These are phyloP conservation scores for Pseudogymnoascus sp. DNA, from an alignment of 2,329 filamentous ascomycete genomes.

Conservation along the genomic window DNA sequence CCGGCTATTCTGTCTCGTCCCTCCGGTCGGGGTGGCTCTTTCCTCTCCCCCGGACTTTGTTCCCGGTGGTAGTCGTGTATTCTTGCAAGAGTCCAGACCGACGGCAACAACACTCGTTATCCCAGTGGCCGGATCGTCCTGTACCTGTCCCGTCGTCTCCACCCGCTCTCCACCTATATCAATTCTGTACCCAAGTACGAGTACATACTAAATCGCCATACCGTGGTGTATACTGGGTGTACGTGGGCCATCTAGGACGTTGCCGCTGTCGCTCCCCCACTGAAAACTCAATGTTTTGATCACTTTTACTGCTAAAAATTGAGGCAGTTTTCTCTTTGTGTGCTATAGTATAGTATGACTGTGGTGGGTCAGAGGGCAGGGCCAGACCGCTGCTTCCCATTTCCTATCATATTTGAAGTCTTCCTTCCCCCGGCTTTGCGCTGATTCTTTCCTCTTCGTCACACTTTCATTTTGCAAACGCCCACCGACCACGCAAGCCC, in stretches of 20 bases:
- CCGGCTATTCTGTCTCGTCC: not conserved
- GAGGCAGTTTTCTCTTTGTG: not conserved
- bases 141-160: not conserved
- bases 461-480: conserved; percentile 7
- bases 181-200: not conserved
- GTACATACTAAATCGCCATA: not conserved
- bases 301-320: not conserved
- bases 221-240: not conserved
- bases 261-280: conserved; percentile 1
- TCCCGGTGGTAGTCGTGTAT: not conserved
- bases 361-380: conserved; percentile 1
- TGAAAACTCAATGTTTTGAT: not conserved
- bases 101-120: not conserved
- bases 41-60: not conserved
- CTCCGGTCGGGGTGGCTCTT: not conserved
- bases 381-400: not conserved
- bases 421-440: not conserved
- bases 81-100: conserved; percentile 1
- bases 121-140: not conserved
- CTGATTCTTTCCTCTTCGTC: not conserved
- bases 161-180: not conserved
- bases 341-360: conserved; percentile 1
- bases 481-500: conserved; percentile 8
- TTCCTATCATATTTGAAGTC: not conserved
- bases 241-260: conserved; percentile 1